Evolutionary conservation across 2,329 filamentous ascomycete species (phyloP).

Genomic region (Calonectria pseudoreteaudii): DNA sequence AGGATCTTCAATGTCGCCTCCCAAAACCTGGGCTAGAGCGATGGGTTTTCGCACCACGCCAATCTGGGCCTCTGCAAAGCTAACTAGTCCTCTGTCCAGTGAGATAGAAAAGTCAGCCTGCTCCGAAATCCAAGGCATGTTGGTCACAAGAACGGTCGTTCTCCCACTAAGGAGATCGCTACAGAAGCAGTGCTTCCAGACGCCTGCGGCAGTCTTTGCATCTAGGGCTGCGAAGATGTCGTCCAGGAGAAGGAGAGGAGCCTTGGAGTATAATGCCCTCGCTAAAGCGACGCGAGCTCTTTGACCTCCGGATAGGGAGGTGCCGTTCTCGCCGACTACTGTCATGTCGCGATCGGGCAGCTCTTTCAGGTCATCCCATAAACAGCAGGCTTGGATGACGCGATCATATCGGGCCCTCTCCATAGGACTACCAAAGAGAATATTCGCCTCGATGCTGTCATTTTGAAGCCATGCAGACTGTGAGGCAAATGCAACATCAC

Average conservation of each 20-base stretch:
- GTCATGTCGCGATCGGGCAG: slow-evolving; percentile 64
- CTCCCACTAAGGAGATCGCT: slow-evolving; percentile 64
- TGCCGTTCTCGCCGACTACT: slow-evolving; percentile 65
- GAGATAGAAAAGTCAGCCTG: slow-evolving; percentile 61
- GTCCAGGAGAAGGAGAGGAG: slow-evolving; percentile 66
- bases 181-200: slow-evolving; percentile 70
- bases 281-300: slow-evolving; percentile 68
- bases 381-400: slow-evolving; percentile 67
- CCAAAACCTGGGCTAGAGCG: slow-evolving; percentile 53
- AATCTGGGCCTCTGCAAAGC: slow-evolving; percentile 56
- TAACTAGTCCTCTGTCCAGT: slow-evolving; percentile 60
- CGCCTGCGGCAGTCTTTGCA: slow-evolving; percentile 65
- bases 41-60: slow-evolving; percentile 59
- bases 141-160: slow-evolving; percentile 69
- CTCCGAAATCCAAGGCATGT: slow-evolving; percentile 64
- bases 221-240: slow-evolving; percentile 72
- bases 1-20: slow-evolving; percentile 50
- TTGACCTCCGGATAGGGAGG: slow-evolving; percentile 67
- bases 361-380: slow-evolving; percentile 62
- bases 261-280: slow-evolving; percentile 67
- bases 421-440: slow-evolving; percentile 64
- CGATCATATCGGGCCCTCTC: slow-evolving; percentile 65
- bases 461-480: slow-evolving; percentile 70
- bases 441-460: slow-evolving; percentile 65
- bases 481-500: slow-evolving; percentile 67